Conservation (phyloP, 1,284 basidiomycete genomes). For the Anthracocystis walkeri region DNA sequence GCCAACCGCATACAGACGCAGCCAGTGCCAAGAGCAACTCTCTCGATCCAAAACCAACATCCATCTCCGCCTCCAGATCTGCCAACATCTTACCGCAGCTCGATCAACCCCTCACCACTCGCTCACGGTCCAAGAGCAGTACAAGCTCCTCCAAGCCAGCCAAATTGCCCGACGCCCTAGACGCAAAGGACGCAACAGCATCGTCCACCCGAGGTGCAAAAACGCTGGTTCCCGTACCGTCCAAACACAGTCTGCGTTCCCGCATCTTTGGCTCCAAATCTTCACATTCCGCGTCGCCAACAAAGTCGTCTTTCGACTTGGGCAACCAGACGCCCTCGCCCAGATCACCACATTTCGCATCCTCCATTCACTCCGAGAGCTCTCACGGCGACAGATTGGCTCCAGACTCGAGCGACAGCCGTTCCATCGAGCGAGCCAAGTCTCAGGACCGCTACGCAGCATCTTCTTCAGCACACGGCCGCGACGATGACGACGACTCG, state of each 20-base stretch:
- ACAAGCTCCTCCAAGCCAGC: conserved; percentile 12
- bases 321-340: conserved; percentile 33
- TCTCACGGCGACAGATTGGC: conserved; percentile 26
- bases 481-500: conserved; percentile 16
- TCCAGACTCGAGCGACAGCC: conserved; percentile 9
- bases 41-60: not conserved
- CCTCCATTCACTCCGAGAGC: conserved; percentile 30
- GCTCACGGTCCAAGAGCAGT: conserved; percentile 35
- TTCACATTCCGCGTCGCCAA: conserved; percentile 18
- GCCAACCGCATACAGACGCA: not conserved
- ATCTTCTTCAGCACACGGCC: conserved; percentile 13
- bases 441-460: conserved; percentile 11
- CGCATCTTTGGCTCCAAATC: conserved; percentile 45
- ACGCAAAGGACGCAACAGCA: not conserved
- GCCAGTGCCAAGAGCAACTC: not conserved
- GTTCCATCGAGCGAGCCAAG: conserved; percentile 2
- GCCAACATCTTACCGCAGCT: conserved; percentile 8
- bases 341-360: conserved; percentile 23
- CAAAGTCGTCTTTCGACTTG: conserved; percentile 23
- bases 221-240: conserved; percentile 4
- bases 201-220: not conserved
- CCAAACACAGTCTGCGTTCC: conserved; percentile 41
- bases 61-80: conserved; percentile 24
- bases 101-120: conserved; percentile 9
- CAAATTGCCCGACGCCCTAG: not conserved